Conservation (phyloP, 129 eudicot species). For the Saussurea involucrata region DNA sequence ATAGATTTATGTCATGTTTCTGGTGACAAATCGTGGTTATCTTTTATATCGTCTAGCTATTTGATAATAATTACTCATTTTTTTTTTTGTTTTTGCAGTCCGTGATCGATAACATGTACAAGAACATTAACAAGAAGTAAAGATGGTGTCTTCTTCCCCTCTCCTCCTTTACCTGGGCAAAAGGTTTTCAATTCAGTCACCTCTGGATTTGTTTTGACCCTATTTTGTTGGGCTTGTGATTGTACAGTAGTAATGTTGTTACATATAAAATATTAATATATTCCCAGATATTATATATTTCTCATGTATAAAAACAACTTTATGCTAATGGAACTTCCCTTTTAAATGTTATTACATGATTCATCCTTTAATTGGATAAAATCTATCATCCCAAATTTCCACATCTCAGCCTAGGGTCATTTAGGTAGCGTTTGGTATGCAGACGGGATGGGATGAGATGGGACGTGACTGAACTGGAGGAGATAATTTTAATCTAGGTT, state of each 20-base stretch:
- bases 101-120: slow-evolving; percentile 35
- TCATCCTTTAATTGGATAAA: too few relatives aligned
- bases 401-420: too few relatives aligned
- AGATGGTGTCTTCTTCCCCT: neutral
- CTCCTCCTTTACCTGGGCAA: neutral
- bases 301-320: neutral
- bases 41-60: neutral
- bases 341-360: neutral
- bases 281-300: neutral
- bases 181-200: slow-evolving; percentile 2
- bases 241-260: slow-evolving; percentile 22
- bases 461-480: too few relatives aligned
- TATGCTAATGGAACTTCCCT: neutral
- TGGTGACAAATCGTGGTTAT: neutral
- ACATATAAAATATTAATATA: neutral
- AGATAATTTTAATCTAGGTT: too few relatives aligned
- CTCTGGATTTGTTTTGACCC: slow-evolving; percentile 14
- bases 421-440: too few relatives aligned
- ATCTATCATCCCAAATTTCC: too few relatives aligned
- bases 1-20: too few relatives aligned
- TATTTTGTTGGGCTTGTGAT: slow-evolving; percentile 5
- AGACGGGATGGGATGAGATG: too few relatives aligned
- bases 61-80: neutral
- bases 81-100: neutral
- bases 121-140: slow-evolving; percentile 31